Evolutionary conservation across 1,284 basidiomycete genomes (phyloP), one percentile per base, ranked within the genome.

Genomic region (Ganoderma lingzhi): DNA sequence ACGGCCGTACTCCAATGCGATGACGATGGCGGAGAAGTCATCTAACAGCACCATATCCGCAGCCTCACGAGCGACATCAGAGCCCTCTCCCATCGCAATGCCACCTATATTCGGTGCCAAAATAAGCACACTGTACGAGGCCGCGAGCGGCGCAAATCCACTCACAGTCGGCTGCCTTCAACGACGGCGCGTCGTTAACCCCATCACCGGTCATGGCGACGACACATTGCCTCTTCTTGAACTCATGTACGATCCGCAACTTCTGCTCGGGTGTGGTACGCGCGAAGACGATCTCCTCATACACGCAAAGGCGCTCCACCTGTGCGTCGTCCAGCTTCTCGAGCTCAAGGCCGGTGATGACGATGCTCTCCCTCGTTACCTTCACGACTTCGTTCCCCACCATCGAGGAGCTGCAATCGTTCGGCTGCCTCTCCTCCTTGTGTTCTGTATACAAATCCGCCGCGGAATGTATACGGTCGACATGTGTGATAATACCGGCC

Each of bases 261-360:
- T 93, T 93, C 78, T 90, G 89, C 76, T 92, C 88, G 0, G 91
- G 91, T 0, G 88, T 90, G 0, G 90, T 92, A 37, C 91, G 84
- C 0, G 91, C 89, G 70, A 93, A 93, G 8, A 93, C 90, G 64
- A 93, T 84, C 76, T 93, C 91, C 59, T 86, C 81, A 76, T 89
- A 92, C 62, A 84, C 71, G 80, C 83, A 64, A 80, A 85, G 74
- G 42, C 75, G 71, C 23, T 86, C 83, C 83, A 87, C 86, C 68
- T 88, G 84, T 2, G 76, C 67, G 2, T 82, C 80, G 59, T 81
- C 80, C 70, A 86, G 81, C 56, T 78, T 80, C 76, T 84, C 83
- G 60, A 89, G 80, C 68, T 89, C 87, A 2, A 80, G 64, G 2
- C 88, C 87, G 15, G 83, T 85, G 51, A 88, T 76, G 23, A 88